phyloP scores from a whole-genome alignment of 1,284 basidiomycete species.

The Pseudomicrostroma phylloplanum region DNA sequence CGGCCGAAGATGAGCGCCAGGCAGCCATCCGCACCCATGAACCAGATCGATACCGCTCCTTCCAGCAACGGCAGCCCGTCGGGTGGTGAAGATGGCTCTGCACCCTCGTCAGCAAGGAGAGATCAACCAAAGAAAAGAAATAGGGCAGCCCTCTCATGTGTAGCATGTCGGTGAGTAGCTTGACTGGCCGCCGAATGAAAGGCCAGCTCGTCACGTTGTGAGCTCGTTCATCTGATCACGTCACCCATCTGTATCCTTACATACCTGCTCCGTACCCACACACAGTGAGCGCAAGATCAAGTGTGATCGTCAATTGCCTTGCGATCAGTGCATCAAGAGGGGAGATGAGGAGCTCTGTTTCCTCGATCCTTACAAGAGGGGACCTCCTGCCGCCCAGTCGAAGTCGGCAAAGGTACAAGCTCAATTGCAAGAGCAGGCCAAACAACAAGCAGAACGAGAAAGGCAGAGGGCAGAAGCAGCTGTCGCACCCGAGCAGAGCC shows the following conservation, averaged over 20 bases:
- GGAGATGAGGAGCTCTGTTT: conserved; percentile 38
- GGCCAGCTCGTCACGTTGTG: neutral
- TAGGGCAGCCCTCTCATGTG: conserved; percentile 2
- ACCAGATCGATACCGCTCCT: too few species aligned
- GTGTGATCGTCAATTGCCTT: conserved; percentile 42
- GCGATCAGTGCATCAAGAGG: conserved; percentile 46
- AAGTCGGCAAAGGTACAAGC: conserved; percentile 1
- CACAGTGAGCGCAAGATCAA: conserved; percentile 44
- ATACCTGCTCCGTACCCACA: neutral
- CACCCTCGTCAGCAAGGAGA: neutral
- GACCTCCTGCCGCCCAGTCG: conserved; percentile 6
- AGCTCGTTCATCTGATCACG: neutral
- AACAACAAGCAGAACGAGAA: neutral
- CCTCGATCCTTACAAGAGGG: conserved; percentile 31
- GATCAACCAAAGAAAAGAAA: neutral
- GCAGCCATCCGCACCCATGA: too few species aligned
- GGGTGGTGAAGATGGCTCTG: too few species aligned
- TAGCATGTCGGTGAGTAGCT: neutral
- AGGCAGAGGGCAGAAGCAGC: neutral
- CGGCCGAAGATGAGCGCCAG: too few species aligned
- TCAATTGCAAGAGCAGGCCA: conserved; percentile 14
- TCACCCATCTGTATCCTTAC: neutral
- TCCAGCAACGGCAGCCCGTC: too few species aligned
- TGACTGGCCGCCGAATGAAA: too few species aligned
- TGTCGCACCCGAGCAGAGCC: neutral